Conservation (phyloP, 2,329 filamentous ascomycete species). For the Colletotrichum noveboracense region DNA sequence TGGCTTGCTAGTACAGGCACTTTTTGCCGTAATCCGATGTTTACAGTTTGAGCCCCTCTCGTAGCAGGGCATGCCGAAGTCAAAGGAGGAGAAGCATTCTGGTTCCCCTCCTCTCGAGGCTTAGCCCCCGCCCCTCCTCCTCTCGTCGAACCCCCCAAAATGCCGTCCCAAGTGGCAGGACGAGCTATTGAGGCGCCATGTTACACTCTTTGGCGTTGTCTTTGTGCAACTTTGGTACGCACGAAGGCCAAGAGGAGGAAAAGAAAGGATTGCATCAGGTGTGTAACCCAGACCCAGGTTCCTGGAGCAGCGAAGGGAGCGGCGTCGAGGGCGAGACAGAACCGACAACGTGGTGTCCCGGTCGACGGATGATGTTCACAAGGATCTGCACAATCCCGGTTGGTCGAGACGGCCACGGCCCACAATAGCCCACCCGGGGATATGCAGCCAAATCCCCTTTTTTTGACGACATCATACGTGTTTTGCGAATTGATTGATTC, state of each 20-base stretch:
- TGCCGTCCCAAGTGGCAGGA: neutral
- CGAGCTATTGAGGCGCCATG: neutral
- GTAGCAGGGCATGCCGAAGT: neutral
- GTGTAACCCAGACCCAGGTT: slow-evolving; percentile 1
- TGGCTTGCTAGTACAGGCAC: neutral
- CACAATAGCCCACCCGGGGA: neutral
- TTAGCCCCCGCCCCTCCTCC: neutral
- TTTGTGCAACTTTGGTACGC: neutral
- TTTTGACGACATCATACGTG: slow-evolving; percentile 11
- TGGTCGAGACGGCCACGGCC: neutral
- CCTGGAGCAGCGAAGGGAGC: neutral
- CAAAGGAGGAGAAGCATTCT: neutral
- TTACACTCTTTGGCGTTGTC: neutral
- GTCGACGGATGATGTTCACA: slow-evolving; percentile 20
- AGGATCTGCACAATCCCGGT: slow-evolving; percentile 10
- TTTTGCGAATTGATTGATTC: neutral
- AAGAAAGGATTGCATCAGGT: neutral
- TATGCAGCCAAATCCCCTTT: neutral
- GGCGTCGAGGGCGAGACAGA: neutral
- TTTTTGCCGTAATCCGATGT: neutral
- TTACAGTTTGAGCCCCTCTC: slow-evolving; percentile 9
- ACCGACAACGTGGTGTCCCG: slow-evolving; percentile 15
- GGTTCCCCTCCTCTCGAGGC: neutral
- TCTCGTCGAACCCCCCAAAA: neutral
- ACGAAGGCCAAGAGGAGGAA: neutral